phyloP scores from a whole-genome alignment of 2,329 filamentous ascomycete species.

The Pseudonectria foliicola region DNA sequence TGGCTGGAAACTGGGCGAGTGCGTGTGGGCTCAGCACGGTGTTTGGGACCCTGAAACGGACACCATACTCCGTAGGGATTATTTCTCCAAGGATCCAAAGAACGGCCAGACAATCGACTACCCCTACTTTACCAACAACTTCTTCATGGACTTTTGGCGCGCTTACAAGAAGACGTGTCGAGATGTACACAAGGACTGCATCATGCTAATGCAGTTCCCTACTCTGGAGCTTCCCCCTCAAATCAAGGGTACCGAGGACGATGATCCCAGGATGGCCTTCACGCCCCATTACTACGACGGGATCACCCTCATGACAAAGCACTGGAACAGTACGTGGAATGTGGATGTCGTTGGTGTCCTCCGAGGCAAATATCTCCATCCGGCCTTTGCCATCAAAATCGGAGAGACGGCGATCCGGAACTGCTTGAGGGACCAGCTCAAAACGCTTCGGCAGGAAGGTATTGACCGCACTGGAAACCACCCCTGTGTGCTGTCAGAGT shows the following conservation, averaged over 20 bases:
- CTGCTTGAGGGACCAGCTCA: conserved; percentile 82
- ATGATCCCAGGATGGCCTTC: conserved; percentile 86
- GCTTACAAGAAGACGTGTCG: conserved; percentile 70
- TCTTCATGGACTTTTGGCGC: conserved; percentile 82
- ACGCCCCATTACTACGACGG: conserved; percentile 96
- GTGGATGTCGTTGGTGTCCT: conserved; percentile 91
- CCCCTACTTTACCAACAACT: conserved; percentile 80
- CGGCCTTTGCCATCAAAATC: conserved; percentile 85
- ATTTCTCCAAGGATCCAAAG: conserved; percentile 73
- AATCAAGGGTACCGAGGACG: conserved; percentile 81
- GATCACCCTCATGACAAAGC: conserved; percentile 93
- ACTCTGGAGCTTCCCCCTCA: conserved; percentile 85
- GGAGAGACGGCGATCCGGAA: conserved; percentile 93
- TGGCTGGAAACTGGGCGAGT: conserved; percentile 88
- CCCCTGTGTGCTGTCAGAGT: conserved; percentile 86
- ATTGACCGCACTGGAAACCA: conserved; percentile 82
- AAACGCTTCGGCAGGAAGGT: conserved; percentile 76
- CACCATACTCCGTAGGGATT: conserved; percentile 72
- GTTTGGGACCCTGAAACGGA: conserved; percentile 84
- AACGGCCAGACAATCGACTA: conserved; percentile 72
- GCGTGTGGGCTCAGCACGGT: conserved; percentile 93
- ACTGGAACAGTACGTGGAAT: conserved; percentile 97
- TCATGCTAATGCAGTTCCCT: conserved; percentile 86
- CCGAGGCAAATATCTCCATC: conserved; percentile 79
- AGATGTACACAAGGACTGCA: conserved; percentile 66